phyloP scores from a whole-genome alignment of 2,329 filamentous ascomycete species.

The Epichloe festucae region DNA sequence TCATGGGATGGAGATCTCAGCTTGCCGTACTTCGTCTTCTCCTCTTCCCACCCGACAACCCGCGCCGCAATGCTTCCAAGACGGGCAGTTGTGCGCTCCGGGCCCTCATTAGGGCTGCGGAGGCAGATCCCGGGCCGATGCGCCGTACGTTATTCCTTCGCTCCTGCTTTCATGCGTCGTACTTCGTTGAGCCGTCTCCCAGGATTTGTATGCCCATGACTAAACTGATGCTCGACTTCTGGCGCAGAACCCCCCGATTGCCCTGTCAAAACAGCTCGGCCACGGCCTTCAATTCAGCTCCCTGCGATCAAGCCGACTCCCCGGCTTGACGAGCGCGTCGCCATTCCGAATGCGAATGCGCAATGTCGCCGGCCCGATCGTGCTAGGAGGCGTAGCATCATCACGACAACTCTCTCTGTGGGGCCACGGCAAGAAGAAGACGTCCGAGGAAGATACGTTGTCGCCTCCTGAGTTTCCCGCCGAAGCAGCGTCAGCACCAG shows the following conservation, averaged over 20 bases:
- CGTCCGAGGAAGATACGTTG: constrained; percentile 2
- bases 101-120: constrained; percentile 20
- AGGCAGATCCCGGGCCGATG: constrained; percentile 18
- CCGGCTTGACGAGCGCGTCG: constrained; percentile 11
- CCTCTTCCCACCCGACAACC: background rate
- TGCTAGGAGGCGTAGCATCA: constrained; percentile 18
- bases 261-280: constrained; percentile 17
- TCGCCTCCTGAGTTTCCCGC: constrained; percentile 7
- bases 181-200: background rate
- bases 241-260: constrained; percentile 14
- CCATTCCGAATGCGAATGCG: constrained; percentile 12
- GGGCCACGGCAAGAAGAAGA: constrained; percentile 20
- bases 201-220: background rate
- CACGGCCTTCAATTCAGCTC: constrained; percentile 23
- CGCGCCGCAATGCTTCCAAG: constrained; percentile 30
- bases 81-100: constrained; percentile 28
- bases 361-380: constrained; percentile 14
- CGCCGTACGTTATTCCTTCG: constrained; percentile 10
- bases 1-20: background rate
- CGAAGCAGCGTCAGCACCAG: constrained; percentile 8
- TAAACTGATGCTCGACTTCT: background rate
- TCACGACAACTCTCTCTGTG: constrained; percentile 22
- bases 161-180: background rate
- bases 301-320: constrained; percentile 11
- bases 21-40: background rate